Base-by-base conservation (phyloP, 345 rosid species). In the Linum trigynum region DNA sequence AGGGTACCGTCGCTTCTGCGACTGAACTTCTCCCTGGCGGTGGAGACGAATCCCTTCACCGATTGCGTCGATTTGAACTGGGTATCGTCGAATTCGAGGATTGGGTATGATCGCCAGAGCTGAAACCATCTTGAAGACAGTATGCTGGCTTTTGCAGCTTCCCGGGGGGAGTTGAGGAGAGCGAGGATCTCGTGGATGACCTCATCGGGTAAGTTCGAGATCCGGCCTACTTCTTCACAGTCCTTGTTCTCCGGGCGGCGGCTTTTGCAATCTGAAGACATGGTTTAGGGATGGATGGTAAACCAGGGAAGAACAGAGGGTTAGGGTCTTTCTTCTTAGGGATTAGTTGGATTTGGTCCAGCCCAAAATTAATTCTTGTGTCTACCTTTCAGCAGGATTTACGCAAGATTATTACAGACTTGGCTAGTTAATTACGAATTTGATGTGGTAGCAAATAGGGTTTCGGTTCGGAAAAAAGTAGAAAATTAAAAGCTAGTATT, bases 181-280 rank as follows among this genome's bases (percentile, higher is more conserved):
- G 11, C 7, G 7, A 45, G 51, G 51, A 45, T 45, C 12, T 45
- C 51, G 12, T 45, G 51, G 10, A 45, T 45, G 7, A 45, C 51
- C 11, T 45, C 51, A 4, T 45, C 51, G 7, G 51, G 51, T 45
- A 45, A 45, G 7, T 45, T 69, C 69, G 65, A 55, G 61, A 74
- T 65, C 41, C 55, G 55, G 3, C 63, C 35, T 42, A 61, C n/a
- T 59, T 51, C 59, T 3, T 35, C 32, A 23, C 0, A 23, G 32
- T 1, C 32, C 32, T 23, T 23, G 32, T 23, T 23, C 32, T 23
- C 56, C 57, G 0, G 51, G 10, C 51, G 51, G 51, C 51, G 51
- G 51, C 45, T 23, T 23, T 23, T 23, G 32, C 32, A 23, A 23
- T 23, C 32, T 23, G 32, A 23, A 23, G 32, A 23, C 32, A 23